phyloP scores from a whole-genome alignment of 2,329 filamentous ascomycete genomes.

The Colletotrichum camelliae region DNA sequence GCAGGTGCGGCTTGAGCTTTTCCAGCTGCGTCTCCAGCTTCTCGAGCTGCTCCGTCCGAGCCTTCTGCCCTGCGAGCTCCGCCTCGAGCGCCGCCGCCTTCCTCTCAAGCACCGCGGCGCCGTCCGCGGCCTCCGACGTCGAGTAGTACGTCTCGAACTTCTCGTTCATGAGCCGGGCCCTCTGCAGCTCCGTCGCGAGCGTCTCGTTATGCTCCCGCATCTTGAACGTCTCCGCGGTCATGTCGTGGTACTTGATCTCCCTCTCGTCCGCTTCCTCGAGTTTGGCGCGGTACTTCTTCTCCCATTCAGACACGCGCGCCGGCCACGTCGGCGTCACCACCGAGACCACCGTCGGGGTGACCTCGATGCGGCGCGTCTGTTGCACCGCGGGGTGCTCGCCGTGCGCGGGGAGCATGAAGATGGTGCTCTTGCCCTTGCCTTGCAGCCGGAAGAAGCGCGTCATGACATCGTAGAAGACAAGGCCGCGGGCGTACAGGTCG shows the following conservation, averaged over 20 bases:
- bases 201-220: conserved; percentile 15
- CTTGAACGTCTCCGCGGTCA: conserved; percentile 20
- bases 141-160: conserved; percentile 18
- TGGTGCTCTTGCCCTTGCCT: conserved; percentile 46
- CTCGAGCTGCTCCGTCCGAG: not conserved
- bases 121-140: not conserved
- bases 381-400: conserved; percentile 49
- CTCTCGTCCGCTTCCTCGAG: conserved; percentile 25
- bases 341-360: conserved; percentile 43
- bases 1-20: not conserved
- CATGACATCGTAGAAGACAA: conserved; percentile 53
- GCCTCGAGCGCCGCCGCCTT: not conserved
- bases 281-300: conserved; percentile 27
- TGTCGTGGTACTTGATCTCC: conserved; percentile 9
- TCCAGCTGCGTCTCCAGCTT: not conserved
- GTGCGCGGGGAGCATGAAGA: conserved; percentile 60
- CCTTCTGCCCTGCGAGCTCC: not conserved
- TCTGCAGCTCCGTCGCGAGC: conserved; percentile 12
- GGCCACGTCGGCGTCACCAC: conserved; percentile 30
- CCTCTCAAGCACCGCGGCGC: not conserved
- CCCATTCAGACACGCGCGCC: conserved; percentile 36
- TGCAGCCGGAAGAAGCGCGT: conserved; percentile 60
- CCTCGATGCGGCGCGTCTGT: conserved; percentile 49
- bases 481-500: conserved; percentile 42
- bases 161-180: not conserved